Base-by-base conservation (phyloP, 1,284 basidiomycete species). In the Rhodotorula sp. region DNA sequence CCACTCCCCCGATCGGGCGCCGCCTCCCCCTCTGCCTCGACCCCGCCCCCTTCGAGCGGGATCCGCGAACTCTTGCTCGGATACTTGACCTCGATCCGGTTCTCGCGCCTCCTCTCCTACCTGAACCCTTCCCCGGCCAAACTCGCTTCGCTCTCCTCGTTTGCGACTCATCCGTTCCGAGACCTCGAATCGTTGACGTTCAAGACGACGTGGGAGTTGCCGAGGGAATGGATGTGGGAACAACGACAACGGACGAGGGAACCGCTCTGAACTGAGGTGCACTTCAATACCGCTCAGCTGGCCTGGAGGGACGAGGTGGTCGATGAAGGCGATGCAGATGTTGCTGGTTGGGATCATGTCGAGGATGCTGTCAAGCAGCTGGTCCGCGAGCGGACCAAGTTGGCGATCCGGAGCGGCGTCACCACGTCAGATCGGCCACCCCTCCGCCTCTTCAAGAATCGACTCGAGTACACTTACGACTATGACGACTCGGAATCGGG, bases 381-480 rank as follows among this genome's bases (percentile, higher is more conserved):
- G 19, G 49, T 31, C 6, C 18, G 43, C 4, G 57, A 21, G 18
- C 21, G 62, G 38, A 38, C 47, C n/a, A n/a, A 28, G 31, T 16
- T 23, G 26, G 34, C 21, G 49, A 14, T 1, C 14, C 14, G 19
- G 28, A 45, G 26, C 57, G 59, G 47, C 18, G 43, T 28, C n/a
- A 55, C 14, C 26, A 23, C 26, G 45, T 15, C 31, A 12, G 16
- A n/a, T n/a, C 54, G 56, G 1, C 62, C 49, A 21, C 16, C 23
- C 38, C 60, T 67, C 3, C 38, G 48, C 48, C 26, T 67, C 48
- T 67, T 48, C 34, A 64, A 61, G 62, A 71, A 67, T 26, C n/a
- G 49, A 8, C 12, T 45, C 34, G 69, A 71, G 59, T 50, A 61
- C 14, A 38, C 31, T 5, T 70, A 70, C 48, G 66, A 64, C 5